Evolutionary conservation across 139 green algal genomes (phyloP), one percentile per base, ranked within the genome.

Genomic region (Haematococcus lacustris): DNA sequence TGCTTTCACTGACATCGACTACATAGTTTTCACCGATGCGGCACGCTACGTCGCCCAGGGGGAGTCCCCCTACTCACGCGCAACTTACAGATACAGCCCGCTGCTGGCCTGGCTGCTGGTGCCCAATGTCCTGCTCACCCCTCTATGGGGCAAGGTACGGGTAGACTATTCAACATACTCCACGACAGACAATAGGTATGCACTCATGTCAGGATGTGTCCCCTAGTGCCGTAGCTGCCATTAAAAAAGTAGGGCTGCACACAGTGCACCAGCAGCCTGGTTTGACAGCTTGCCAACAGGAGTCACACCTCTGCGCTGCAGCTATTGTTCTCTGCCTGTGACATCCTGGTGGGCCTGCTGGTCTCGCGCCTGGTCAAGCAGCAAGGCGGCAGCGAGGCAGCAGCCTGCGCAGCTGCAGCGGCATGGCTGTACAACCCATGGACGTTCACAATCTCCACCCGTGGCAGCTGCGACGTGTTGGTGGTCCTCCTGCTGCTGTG

Each of bases 351-450:
- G 0, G 91, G 79, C n/a, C 76, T 71, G 65, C 72, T 91, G 51
- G 73, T 89, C 7, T 32, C 41, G 30, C 39, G 38, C 28, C 40
- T 92, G 30, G 71, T 89, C 34, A 21, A 26, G 1, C 30, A 39
- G 23, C 47, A 38, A 2, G 50, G 53, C 3, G 38, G 61, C 50
- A 73, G 13, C 34, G 37, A 51, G 32, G 32, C 70, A 64, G 76
- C 70, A 6, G 38, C 86, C 9, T 70, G 1, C 51, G 26, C 73
- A 66, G 77, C 75, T 3, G 37, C 87, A 9, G 73, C 80, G 7
- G 66, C 82, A 0, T 98, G 93, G 94, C 86, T 98, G 33, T 97
- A 91, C 83, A 98, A 97, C 82, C 94, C 94, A 6, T 95, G 94
- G 76, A 96, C 91, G 6, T 76, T 83, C 67, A 87, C 91, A 28